Percentiles rank a stretch among this genome's conserved stretches.
phyloP scores from a whole-genome alignment of 2,329 filamentous ascomycete genomes.

The Talaromyces sp. region DNA sequence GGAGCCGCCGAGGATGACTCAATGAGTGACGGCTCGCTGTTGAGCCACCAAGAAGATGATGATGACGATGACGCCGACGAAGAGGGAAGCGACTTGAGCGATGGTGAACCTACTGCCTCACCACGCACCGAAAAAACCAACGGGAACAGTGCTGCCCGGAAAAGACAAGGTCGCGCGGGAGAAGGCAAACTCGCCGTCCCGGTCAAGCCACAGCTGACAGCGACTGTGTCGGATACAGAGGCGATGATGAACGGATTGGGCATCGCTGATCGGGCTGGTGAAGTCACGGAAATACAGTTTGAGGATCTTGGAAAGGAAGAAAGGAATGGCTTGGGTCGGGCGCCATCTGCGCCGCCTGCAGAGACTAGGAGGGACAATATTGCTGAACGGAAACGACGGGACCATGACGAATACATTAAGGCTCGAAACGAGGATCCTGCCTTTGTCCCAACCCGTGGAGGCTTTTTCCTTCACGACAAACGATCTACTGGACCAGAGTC shows the following conservation, averaged over 20 bases:
- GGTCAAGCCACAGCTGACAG: constrained; percentile 26
- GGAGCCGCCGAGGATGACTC: constrained; percentile 55
- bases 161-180: constrained; percentile 18
- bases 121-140: constrained; percentile 17
- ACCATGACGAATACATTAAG: constrained; percentile 86
- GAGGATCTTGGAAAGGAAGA: constrained; percentile 36
- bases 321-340: constrained; percentile 24
- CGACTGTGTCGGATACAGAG: constrained; percentile 50
- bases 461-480: constrained; percentile 97
- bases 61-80: constrained; percentile 49
- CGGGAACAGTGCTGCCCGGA: constrained; percentile 21
- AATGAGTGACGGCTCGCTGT: constrained; percentile 55
- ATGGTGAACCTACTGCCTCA: constrained; percentile 37
- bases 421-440: constrained; percentile 83
- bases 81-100: constrained; percentile 54
- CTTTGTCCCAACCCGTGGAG: constrained; percentile 88
- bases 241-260: constrained; percentile 56
- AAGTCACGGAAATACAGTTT: constrained; percentile 42
- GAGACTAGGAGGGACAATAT: constrained; percentile 48
- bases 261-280: constrained; percentile 34
- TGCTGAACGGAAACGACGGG: constrained; percentile 67
- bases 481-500: constrained; percentile 69
- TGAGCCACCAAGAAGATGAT: constrained; percentile 53
- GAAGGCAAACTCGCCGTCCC: constrained; percentile 30
- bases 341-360: constrained; percentile 33